phyloP scores from a whole-genome alignment of 179 eudicot genomes.

The Carnegiea gigantea region DNA sequence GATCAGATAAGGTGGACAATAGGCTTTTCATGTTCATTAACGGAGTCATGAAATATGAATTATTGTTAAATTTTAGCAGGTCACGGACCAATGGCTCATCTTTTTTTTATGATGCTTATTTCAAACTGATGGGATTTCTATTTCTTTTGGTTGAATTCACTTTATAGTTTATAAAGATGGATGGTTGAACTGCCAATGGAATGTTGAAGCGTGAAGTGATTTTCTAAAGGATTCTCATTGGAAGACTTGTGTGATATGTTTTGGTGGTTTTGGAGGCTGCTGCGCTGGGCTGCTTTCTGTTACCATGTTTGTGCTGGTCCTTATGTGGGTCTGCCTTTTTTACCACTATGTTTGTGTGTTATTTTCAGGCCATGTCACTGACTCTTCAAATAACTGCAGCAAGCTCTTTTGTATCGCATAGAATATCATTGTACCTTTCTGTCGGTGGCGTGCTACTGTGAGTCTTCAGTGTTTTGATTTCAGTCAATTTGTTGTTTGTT shows the following conservation, averaged over 20 bases:
- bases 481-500: background rate
- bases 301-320: background rate
- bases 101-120: background rate
- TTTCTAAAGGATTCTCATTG: background rate
- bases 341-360: slow-evolving; percentile 13
- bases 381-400: slow-evolving; percentile 67
- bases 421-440: slow-evolving; percentile 59
- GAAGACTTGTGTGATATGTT: slow-evolving; percentile 1
- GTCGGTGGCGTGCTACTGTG: slow-evolving; percentile 85
- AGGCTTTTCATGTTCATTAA: background rate
- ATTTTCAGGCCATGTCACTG: slow-evolving; percentile 67
- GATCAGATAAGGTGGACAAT: background rate
- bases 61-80: background rate
- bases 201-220: background rate
- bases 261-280: background rate
- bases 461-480: slow-evolving; percentile 32
- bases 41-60: background rate
- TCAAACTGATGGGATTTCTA: background rate
- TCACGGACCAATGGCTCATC: background rate
- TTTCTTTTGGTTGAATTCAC: background rate
- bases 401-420: slow-evolving; percentile 46
- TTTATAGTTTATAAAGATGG: background rate
- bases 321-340: slow-evolving; percentile 14
- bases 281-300: background rate
- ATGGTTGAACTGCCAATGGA: background rate